Percentiles rank a stretch among this genome's conserved stretches.
Conservation (phyloP, 75 land plant genomes). For the Cunninghamia lanceolata region DNA sequence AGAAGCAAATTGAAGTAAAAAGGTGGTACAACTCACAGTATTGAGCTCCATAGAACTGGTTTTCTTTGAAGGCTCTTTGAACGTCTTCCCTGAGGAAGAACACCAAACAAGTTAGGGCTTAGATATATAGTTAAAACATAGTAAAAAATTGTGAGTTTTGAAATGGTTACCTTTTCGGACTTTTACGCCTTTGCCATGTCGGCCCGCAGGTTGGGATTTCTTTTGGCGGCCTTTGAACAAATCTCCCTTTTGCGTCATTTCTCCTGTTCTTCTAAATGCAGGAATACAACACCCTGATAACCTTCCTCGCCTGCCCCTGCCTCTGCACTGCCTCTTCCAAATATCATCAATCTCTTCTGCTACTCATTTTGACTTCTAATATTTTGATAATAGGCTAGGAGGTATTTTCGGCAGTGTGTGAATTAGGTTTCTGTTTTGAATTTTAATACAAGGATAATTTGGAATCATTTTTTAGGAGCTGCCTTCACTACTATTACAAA, state of each 20-base stretch:
- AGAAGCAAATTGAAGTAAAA: not conserved
- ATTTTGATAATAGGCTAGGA: too few relatives aligned
- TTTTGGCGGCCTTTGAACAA: conserved; percentile 9
- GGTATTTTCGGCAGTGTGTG: too few relatives aligned
- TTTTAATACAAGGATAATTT: too few relatives aligned
- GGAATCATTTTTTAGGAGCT: too few relatives aligned
- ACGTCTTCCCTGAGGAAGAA: conserved; percentile 1
- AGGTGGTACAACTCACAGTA: not conserved
- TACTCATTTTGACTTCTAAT: not conserved
- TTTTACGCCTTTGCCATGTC: conserved; percentile 7
- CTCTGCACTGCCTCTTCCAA: not conserved
- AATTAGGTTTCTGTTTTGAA: too few relatives aligned
- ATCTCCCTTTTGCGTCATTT: conserved; percentile 13
- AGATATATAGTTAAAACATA: too few relatives aligned
- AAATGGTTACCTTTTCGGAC: conserved; percentile 3
- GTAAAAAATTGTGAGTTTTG: not conserved
- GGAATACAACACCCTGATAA: not conserved
- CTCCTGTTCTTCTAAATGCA: not conserved
- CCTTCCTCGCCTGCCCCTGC: too few relatives aligned
- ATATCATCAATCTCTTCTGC: not conserved
- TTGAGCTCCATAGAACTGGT: conserved; percentile 4
- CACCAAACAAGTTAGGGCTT: not conserved
- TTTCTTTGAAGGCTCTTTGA: conserved; percentile 11
- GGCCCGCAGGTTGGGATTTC: not conserved
- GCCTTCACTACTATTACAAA: too few relatives aligned